Evolutionary conservation across 805 yeast genomes (phyloP), one percentile per base, ranked within the genome.

Genomic region (Wickerhamiella shivajii): DNA sequence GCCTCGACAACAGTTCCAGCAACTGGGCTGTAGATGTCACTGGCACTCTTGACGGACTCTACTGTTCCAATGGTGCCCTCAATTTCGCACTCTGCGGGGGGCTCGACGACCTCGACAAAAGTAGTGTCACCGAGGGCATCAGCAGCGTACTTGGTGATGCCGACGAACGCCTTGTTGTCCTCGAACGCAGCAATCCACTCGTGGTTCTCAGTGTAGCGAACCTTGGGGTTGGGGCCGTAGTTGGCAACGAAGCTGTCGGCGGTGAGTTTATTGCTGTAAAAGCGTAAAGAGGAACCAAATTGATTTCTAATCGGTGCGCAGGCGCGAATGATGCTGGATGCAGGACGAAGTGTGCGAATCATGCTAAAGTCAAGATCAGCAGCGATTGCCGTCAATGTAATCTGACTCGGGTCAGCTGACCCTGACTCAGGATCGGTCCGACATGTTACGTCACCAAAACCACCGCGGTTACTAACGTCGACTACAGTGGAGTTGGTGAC

Each of bases 71-170:
- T 63, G 10, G 87, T 63, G 42, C 83, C 96, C 32, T 93, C 92
- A 31, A 66, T 65, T 37, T 63, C 73, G 37, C 76, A 64, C 19
- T 51, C 61, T 25, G 65, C 67, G 25, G 75, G 79, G 24, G 67
- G 69, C 45, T 76, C 85, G 29, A 93, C 93, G 46, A 87, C 66
- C 59, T 90, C 98, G 39, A 85, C 77, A 54, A 67, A 90, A 3
- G 97, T 92, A 37, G 93, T 92, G 59, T 90, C 98, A 28, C 98
- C 98, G 40, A 90, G 69, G 6, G 97, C 93, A 50, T 84, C 94
- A 15, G 95, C 77, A 13, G 98, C 98, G 53, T 90, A 85, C 49
- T 70, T 72, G 38, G 98, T 84, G 57, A 90, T 83, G 19, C 98
- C 98, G 36, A 87, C 64, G 48, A 75, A 84, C 2, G 87, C 59